Base-by-base conservation (phyloP, 805 yeast species). In the Sugiyamaella smithiae region DNA sequence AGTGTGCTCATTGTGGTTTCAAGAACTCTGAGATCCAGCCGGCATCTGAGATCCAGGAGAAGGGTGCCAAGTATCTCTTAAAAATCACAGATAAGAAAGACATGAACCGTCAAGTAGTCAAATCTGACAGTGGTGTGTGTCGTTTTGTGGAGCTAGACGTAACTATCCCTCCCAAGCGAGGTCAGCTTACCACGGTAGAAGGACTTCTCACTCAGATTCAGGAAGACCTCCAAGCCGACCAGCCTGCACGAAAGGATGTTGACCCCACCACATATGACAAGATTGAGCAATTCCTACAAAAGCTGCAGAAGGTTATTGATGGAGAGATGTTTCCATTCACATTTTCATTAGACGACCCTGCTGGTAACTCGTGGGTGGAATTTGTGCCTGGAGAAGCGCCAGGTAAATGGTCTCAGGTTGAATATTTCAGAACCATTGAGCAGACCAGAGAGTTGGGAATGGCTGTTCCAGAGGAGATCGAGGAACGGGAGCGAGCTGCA, bases 351-450 rank as follows among this genome's bases (percentile, higher is more conserved):
- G 96, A 90, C 66, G 99, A 93, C 67, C 97, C 99, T 24, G 79
- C 97, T 1, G 99, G 99, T 12, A 93, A 93, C 71, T 91, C 98
- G 3, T 93, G 97, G 96, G 81, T 93, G 47, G 96, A 88, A 63
- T 88, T 76, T 65, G 68, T 78, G 51, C 97, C 97, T 16, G 90
- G 87, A 51, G 96, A 88, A 65, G 76, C 95, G 3, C 73, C 85
- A 31, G 95, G 88, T 67, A 88, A 90, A 67, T 91, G 97, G 97
- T 77, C 93, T 22, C 85, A 81, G 67, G 73, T 76, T 28, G 90
- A 88, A 60, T 93, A 90, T 65, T 69, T 76, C 57, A 80, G 99
- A 68, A 79, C 93, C 1, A 88, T 88, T 38, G 95, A 88, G 56
- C 98, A 93, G 68, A 86, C 88, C 60, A 88, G 85, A 32, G 77